phyloP scores from a whole-genome alignment of 352 stramenopile genomes.

The Pythium biforme region DNA sequence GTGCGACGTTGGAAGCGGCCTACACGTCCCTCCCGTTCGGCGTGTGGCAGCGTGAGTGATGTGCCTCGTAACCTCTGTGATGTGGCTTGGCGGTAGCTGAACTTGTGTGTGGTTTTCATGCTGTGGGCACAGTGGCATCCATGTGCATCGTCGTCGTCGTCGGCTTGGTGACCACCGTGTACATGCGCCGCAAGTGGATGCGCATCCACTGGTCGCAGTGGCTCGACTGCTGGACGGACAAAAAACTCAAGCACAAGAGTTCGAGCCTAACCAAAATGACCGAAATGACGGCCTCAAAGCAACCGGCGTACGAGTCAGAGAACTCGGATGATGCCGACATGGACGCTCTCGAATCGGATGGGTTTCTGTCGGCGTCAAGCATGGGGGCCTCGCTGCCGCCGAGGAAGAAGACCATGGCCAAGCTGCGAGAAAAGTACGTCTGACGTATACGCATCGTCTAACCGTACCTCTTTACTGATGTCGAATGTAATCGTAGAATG shows the following conservation, averaged over 20 bases:
- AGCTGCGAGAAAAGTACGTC: slow-evolving; percentile 39
- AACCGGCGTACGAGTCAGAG: background rate
- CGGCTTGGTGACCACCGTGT: slow-evolving; percentile 46
- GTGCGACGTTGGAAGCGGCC: slow-evolving; percentile 26
- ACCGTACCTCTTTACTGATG: background rate
- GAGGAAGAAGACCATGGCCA: slow-evolving; percentile 15
- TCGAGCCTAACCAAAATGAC: slow-evolving; percentile 8
- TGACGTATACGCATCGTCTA: background rate
- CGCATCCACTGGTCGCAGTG: slow-evolving; percentile 21
- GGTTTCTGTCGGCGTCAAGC: slow-evolving; percentile 1
- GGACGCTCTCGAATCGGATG: slow-evolving; percentile 20
- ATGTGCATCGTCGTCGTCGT: slow-evolving; percentile 50
- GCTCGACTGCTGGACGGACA: slow-evolving; percentile 14
- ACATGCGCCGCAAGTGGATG: slow-evolving; percentile 48
- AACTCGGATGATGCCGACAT: slow-evolving; percentile 3
- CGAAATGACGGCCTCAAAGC: slow-evolving; percentile 5
- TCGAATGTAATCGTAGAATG: slow-evolving; percentile 36
- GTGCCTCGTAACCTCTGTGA: background rate
- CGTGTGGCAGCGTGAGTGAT: slow-evolving; percentile 49
- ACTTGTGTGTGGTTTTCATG: background rate
- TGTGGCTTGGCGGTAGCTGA: background rate
- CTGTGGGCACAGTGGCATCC: slow-evolving; percentile 37
- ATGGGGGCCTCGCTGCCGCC: background rate
- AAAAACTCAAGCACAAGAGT: slow-evolving; percentile 16
- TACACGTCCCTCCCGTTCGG: slow-evolving; percentile 45